Base-by-base conservation (phyloP, 2,329 filamentous ascomycete genomes). In the Arthrocladium fulminans region DNA sequence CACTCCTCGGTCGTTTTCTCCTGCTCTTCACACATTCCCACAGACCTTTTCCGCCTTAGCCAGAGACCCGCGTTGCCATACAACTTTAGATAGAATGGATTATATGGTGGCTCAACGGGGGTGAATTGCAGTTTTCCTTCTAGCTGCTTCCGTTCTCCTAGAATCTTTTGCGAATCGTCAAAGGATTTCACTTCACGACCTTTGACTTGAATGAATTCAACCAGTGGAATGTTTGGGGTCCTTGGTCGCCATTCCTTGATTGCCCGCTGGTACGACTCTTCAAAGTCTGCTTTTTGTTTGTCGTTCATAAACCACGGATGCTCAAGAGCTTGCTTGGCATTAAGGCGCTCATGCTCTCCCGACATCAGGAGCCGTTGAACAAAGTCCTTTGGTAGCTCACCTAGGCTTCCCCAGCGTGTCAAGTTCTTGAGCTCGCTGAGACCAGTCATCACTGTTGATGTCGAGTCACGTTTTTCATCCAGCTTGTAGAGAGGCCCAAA, bases 281-380 rank as follows among this genome's bases (percentile, higher is more conserved):
- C 65, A 47, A 77, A 71, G 15, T 73, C 67, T 12, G 59, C 59
- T 17, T 62, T 66, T 57, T 77, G 71, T 7, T 61, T 56, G n/a
- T 64, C 60, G 55, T 76, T 73, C 1, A 70, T 70, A 55, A 83
- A 77, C 79, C 79, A 83, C 8, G 57, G 48, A 60, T 81, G 76
- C 8, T 59, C 47, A 25, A 81, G 57, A 2, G 77, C 76, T 59
- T 78, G 59, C n/a, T 68, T 67, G 2, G 70, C 76, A 8, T 72
- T 73, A 63, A 80, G 66, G 23, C 79, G 69, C 32, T 63, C 50
- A 2, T 62, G 54, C 54, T 77, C 76, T 19, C 78, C 65, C 1
- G 74, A 62, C 0, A 72, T 61, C 0, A 81, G 65, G 10, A 80
- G 68, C 13, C 64, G 65, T 27, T 63, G 66, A 51, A 81, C 69